A percentile compares a stretch with the other conserved stretches of the same genome.
Conservation (phyloP, 371 early-diverging fungal species). For the Parasitella parasitica region DNA sequence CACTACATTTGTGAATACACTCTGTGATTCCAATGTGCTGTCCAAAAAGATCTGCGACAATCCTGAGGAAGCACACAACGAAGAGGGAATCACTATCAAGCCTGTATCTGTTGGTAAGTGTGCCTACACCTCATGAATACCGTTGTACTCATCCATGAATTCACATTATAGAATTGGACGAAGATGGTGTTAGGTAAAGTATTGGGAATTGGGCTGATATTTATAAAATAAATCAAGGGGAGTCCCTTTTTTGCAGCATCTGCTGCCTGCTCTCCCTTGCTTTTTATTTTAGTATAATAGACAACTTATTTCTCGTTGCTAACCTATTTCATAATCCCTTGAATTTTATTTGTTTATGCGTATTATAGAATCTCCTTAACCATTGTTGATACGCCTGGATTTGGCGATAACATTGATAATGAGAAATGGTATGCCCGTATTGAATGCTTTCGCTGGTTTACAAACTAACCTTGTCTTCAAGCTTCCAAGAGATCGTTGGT, state of each 20-base stretch:
- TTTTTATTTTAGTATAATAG: constrained; percentile 1
- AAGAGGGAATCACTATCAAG: constrained; percentile 90
- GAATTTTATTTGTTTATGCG: neutral
- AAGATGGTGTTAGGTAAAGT: constrained; percentile 84
- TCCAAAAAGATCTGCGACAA: constrained; percentile 68
- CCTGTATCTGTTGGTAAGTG: constrained; percentile 67
- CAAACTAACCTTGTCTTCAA: constrained; percentile 46
- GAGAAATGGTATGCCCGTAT: constrained; percentile 56
- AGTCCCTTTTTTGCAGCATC: constrained; percentile 3
- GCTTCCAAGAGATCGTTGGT: constrained; percentile 82
- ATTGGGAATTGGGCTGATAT: neutral
- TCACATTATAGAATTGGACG: constrained; percentile 77
- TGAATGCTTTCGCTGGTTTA: neutral
- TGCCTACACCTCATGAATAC: too few species aligned
- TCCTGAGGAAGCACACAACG: constrained; percentile 87
- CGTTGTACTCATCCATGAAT: neutral
- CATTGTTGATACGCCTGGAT: constrained; percentile 97
- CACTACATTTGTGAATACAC: constrained; percentile 97
- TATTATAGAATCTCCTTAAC: constrained; percentile 30
- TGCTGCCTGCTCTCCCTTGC: neutral
- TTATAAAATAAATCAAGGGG: constrained; percentile 1
- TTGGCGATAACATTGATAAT: constrained; percentile 91
- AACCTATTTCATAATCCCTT: neutral
- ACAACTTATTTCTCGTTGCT: neutral
- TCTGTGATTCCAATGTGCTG: constrained; percentile 81